A percentile compares a stretch with the other conserved stretches of the same genome.
Conservation (phyloP, 2,329 filamentous ascomycete species). For the Fusarium sterilihyphosum region DNA sequence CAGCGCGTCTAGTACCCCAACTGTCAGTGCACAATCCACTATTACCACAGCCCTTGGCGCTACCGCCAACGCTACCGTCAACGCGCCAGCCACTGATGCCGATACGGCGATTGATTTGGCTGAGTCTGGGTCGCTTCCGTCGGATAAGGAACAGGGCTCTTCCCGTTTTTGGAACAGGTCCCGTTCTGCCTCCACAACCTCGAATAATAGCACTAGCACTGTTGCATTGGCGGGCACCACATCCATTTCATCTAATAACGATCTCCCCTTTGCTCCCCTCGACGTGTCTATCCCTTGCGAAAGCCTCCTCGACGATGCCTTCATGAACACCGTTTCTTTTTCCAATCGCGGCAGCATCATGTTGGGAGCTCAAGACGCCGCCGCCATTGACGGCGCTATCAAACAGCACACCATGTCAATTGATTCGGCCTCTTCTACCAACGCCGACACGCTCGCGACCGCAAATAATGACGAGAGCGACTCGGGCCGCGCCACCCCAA, state of each 20-base stretch:
- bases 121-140: constrained; percentile 31
- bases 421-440: constrained; percentile 13
- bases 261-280: constrained; percentile 60
- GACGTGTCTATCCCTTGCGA: constrained; percentile 66
- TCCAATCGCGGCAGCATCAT: constrained; percentile 73
- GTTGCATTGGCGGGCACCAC: constrained; percentile 32
- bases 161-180: constrained; percentile 44
- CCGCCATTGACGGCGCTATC: constrained; percentile 36
- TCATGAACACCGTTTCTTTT: constrained; percentile 66
- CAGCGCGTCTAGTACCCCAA: constrained; percentile 30
- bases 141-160: constrained; percentile 26
- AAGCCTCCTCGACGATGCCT: constrained; percentile 66
- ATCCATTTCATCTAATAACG: constrained; percentile 40
- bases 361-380: constrained; percentile 59
- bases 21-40: constrained; percentile 26
- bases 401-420: constrained; percentile 15
- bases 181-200: constrained; percentile 39
- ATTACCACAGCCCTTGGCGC: constrained; percentile 20
- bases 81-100: constrained; percentile 34
- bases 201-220: constrained; percentile 42
- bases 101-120: constrained; percentile 24
- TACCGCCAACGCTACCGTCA: constrained; percentile 29
- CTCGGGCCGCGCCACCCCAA: constrained; percentile 36
- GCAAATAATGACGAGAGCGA: constrained; percentile 30
- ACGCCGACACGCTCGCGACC: constrained; percentile 14